Conservation (phyloP, 1,284 basidiomycete species). For the Apiotrichum veenhuisii region DNA sequence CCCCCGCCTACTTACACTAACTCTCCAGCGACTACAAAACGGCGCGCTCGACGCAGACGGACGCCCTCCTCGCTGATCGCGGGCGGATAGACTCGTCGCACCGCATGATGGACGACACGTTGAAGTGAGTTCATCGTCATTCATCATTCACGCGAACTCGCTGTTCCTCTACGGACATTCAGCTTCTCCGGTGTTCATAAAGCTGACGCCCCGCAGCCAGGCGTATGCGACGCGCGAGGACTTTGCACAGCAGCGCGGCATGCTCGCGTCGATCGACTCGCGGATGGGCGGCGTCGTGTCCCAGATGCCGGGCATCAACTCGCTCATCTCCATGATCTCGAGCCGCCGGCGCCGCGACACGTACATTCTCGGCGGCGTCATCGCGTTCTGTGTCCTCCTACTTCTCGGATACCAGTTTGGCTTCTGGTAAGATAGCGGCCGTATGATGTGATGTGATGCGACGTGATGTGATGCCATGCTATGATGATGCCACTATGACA, state of each 20-base stretch:
- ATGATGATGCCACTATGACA: no score
- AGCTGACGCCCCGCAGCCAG: slow-evolving; percentile 60
- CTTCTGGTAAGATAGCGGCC: slow-evolving; percentile 26
- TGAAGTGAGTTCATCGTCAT: slow-evolving; percentile 68
- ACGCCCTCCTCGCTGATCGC: slow-evolving; percentile 81
- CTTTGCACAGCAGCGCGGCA: slow-evolving; percentile 76
- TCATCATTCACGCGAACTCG: no score
- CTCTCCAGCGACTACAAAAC: slow-evolving; percentile 63
- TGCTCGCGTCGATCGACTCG: slow-evolving; percentile 70
- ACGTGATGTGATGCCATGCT: no score
- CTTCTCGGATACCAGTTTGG: slow-evolving; percentile 73
- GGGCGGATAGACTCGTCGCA: slow-evolving; percentile 87
- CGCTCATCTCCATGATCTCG: slow-evolving; percentile 85
- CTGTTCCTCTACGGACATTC: no score
- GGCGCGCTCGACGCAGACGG: slow-evolving; percentile 67
- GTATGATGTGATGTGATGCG: neutral
- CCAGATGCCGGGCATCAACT: slow-evolving; percentile 90
- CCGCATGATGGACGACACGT: slow-evolving; percentile 86
- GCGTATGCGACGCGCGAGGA: slow-evolving; percentile 96
- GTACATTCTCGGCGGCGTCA: slow-evolving; percentile 79
- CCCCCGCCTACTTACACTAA: neutral
- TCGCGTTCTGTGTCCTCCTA: slow-evolving; percentile 76
- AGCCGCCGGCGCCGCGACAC: slow-evolving; percentile 83
- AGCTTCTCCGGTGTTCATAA: neutral
- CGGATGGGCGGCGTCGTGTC: slow-evolving; percentile 78